Conservation (phyloP, 805 yeast genomes). For the Candida dajiaensis region DNA sequence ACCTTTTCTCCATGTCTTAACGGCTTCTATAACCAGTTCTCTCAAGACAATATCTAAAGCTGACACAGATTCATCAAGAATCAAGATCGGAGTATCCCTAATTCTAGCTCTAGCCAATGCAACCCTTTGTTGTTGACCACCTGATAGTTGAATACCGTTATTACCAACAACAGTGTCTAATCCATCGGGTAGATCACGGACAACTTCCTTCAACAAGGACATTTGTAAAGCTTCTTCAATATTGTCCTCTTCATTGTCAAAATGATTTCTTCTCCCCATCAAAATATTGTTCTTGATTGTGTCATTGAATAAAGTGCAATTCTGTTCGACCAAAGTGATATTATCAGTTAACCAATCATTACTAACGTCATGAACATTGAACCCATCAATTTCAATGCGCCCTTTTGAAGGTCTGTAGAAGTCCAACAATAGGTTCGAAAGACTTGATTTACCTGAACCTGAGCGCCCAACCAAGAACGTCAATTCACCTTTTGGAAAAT, state of each 20-base stretch:
- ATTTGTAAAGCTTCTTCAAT: slow-evolving; percentile 42
- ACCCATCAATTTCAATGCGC: slow-evolving; percentile 49
- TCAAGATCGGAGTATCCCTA: slow-evolving; percentile 65
- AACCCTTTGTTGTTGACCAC: slow-evolving; percentile 86
- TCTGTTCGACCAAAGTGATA: slow-evolving; percentile 71
- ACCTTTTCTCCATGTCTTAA: slow-evolving; percentile 55
- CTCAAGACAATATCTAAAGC: slow-evolving; percentile 63
- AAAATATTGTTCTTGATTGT: slow-evolving; percentile 58
- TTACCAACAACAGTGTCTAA: slow-evolving; percentile 44
- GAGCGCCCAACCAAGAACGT: slow-evolving; percentile 79
- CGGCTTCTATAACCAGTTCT: slow-evolving; percentile 37
- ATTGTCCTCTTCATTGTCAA: slow-evolving; percentile 7
- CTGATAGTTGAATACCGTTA: slow-evolving; percentile 55
- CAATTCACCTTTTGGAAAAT: slow-evolving; percentile 37
- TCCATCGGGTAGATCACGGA: slow-evolving; percentile 47
- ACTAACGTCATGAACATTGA: slow-evolving; percentile 37
- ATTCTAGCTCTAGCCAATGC: slow-evolving; percentile 79
- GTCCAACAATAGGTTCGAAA: slow-evolving; percentile 55
- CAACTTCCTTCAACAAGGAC: slow-evolving; percentile 45
- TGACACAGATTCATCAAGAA: slow-evolving; percentile 82
- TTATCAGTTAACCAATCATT: slow-evolving; percentile 51
- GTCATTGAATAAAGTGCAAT: slow-evolving; percentile 57
- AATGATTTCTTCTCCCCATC: slow-evolving; percentile 33
- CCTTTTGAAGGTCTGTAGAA: slow-evolving; percentile 55
- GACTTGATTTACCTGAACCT: slow-evolving; percentile 91